These are phyloP conservation scores for Ophiorrhiza pumila DNA, from an alignment of 257 asterid species.

Conservation along the genomic window DNA sequence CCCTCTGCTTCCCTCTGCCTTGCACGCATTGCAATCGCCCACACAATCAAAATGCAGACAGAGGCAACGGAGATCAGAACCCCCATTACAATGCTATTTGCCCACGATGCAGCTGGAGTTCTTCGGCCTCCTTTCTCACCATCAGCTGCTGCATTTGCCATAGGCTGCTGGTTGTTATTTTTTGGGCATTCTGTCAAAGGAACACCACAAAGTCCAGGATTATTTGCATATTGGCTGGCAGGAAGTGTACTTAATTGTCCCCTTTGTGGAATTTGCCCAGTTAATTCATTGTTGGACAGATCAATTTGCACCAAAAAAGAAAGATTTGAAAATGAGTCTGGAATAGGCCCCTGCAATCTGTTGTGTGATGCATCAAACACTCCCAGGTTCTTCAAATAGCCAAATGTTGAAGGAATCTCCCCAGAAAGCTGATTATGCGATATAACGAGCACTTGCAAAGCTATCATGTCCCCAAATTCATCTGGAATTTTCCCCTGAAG, in stretches of 20 bases:
- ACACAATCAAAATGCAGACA: constrained; percentile 62
- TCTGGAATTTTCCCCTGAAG: constrained; percentile 85
- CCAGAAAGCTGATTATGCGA: constrained; percentile 85
- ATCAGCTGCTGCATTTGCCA: constrained; percentile 15
- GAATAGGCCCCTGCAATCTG: constrained; percentile 81
- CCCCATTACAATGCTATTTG: constrained; percentile 84
- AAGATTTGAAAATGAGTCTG: constrained; percentile 70
- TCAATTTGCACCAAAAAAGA: constrained; percentile 91
- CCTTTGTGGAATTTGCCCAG: constrained; percentile 77
- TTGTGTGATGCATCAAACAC: constrained; percentile 94
- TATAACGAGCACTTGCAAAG: constrained; percentile 76
- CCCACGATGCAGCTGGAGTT: constrained; percentile 50
- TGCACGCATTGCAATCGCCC: constrained; percentile 78
- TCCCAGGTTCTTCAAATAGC: constrained; percentile 76
- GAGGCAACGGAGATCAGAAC: constrained; percentile 71
- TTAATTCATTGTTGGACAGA: constrained; percentile 75
- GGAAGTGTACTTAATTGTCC: constrained; percentile 97
- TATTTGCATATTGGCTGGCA: constrained; percentile 70
- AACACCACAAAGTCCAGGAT: constrained; percentile 93
- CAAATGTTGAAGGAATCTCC: constrained; percentile 73
- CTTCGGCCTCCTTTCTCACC: constrained; percentile 27
- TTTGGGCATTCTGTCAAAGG: constrained; percentile 66
- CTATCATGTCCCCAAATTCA: constrained; percentile 87
- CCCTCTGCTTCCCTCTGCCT: constrained; percentile 68
- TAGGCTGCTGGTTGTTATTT: constrained; percentile 35